Evolutionary conservation across 2,329 filamentous ascomycete genomes (phyloP), one percentile per base, ranked within the genome.

Genomic region (Acrocalymma vagum): DNA sequence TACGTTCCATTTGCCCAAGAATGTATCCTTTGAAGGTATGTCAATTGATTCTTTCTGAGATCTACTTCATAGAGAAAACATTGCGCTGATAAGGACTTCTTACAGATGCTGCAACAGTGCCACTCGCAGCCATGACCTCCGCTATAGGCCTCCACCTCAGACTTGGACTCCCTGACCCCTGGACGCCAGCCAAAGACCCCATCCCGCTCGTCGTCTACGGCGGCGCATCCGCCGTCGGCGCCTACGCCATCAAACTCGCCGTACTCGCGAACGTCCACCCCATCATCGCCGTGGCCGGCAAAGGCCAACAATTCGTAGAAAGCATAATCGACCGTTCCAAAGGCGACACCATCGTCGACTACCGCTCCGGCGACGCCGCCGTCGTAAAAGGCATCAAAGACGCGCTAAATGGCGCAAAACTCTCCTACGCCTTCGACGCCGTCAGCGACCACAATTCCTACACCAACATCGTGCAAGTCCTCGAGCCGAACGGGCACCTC

Each of bases 351-450:
- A 66, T 77, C 10, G 61, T 82, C 30, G 74, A 83, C 43, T 84
- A 84, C 63, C 78, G 80, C 17, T 59, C 71, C 1, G 83, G 82
- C 8, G 73, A 80, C 38, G 78, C 79, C 0, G 51, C 53, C 0
- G 50, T 62, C 1, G 50, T 63, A 0, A 63, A 38, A 63, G 69
- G 67, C 11, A 69, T 83, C 49, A 68, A 73, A 23, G 65, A 72
- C 10, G 74, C 73, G 3, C 67, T 77, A 10, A 63, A 73, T 3
- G 72, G 72, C 3, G 53, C 68, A 9, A 73, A 74, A 45, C 51
- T 82, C 11, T 51, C 72, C 5, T 71, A 83, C 45, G 82, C 80
- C 0, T 79, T 78, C 42, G 84, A 87, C 51, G 78, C 82, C 0
- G 76, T 83, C 1, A 74, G 73, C 2, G 80, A 85, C 51, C 71